Percentiles rank a stretch among this genome's conserved stretches.
Conservation (phyloP, 2,329 filamentous ascomycete species). For the Anthostomella pinea region DNA sequence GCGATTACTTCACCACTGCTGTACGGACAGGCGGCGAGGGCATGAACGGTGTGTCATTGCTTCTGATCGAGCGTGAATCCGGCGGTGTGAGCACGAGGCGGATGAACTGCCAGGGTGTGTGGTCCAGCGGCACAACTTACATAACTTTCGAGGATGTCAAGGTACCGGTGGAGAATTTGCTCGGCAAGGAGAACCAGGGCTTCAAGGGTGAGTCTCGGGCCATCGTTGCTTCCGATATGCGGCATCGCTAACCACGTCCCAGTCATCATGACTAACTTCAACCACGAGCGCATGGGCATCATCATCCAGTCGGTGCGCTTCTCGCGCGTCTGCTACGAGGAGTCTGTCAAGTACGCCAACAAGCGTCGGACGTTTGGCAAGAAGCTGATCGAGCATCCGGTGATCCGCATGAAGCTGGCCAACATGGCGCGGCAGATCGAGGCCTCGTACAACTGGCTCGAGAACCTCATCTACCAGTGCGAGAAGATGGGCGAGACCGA, state of each 20-base stretch:
- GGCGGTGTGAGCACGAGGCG: slow-evolving; percentile 87
- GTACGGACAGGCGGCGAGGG: slow-evolving; percentile 85
- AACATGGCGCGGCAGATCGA: slow-evolving; percentile 99
- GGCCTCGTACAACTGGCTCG: slow-evolving; percentile 94
- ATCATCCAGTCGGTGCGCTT: slow-evolving; percentile 97
- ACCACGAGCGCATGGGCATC: slow-evolving; percentile 98
- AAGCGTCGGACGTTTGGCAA: slow-evolving; percentile 97
- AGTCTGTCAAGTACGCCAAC: slow-evolving; percentile 93
- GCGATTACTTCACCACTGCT: slow-evolving; percentile 95
- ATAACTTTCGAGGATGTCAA: slow-evolving; percentile 99
- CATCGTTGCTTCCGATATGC: neutral
- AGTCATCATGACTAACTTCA: slow-evolving; percentile 99
- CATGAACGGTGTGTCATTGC: slow-evolving; percentile 88
- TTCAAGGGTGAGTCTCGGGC: slow-evolving; percentile 66
- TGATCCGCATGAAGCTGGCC: slow-evolving; percentile 95
- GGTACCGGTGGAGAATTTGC: slow-evolving; percentile 96
- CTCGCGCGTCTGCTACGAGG: slow-evolving; percentile 94
- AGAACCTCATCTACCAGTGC: slow-evolving; percentile 92
- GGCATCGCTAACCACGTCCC: slow-evolving; percentile 5
- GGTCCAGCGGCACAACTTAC: slow-evolving; percentile 93
- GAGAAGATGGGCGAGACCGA: slow-evolving; percentile 90
- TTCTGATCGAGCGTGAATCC: slow-evolving; percentile 83
- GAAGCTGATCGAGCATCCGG: slow-evolving; percentile 92
- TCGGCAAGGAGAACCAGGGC: slow-evolving; percentile 96
- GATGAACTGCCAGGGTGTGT: slow-evolving; percentile 99